Base-by-base conservation (phyloP, 2,329 filamentous ascomycete species). In the Nigrospora oryzae region DNA sequence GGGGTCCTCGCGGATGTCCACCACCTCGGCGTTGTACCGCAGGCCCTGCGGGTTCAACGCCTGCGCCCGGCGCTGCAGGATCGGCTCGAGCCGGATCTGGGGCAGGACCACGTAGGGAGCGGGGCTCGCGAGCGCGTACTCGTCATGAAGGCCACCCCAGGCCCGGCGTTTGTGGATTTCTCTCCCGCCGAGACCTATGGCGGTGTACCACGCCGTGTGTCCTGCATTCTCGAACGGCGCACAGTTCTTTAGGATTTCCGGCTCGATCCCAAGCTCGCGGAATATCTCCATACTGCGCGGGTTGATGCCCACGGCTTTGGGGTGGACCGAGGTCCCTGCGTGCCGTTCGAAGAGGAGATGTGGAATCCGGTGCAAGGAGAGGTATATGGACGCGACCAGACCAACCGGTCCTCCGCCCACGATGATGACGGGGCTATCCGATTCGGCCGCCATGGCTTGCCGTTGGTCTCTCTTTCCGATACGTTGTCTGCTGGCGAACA, bases 61-160 rank as follows among this genome's bases (percentile, higher is more conserved):
- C 30, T 47, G 38, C 11, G 62, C 62, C 23, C 56, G 46, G 30
- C 50, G 44, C 36, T 51, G 47, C 28, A 66, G 47, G 31, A 65
- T 55, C 14, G 62, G 63, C 49, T 67, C 63, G 13, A 63, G 47
- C n/a, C 61, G 54, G 13, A 66, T 63, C 45, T 64, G 61, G 11
- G 62, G 59, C 32, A 64, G 42, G 5, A 57, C 57, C 16, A 47
- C 47, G 49, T 64, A 65, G 35, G 44, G 40, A 5, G 47, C 53
- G 14, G 60, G 58, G 38, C 54, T 58, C n/a, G 51, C 48, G 10
- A 36, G 60, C 19, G 19, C 19, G 19, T 23, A 62, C 38, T 53
- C 51, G 2, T 55, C 60, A 2, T 4, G 7, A 17, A 36, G 4
- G 4, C 53, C 59, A 16, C 57, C 58, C 56, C 58, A 62, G 1